phyloP scores from a whole-genome alignment of 257 asterid genomes.

The Penstemon davidsonii region DNA sequence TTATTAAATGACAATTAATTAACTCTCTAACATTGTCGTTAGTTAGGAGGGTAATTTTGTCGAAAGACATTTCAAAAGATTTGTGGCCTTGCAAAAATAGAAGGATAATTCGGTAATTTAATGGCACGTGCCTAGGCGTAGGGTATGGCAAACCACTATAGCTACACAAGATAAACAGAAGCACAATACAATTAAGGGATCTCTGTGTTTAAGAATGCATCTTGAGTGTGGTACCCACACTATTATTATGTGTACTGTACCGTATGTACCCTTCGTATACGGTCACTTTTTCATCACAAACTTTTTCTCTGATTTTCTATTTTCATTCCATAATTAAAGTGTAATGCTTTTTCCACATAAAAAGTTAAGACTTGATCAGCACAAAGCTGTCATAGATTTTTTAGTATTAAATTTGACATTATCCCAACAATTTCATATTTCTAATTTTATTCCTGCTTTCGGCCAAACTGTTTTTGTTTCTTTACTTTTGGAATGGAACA shows the following conservation, averaged over 20 bases:
- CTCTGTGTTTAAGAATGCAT: constrained; percentile 1
- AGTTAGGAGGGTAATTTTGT: constrained; percentile 13
- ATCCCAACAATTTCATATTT: constrained; percentile 2
- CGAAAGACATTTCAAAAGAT: neutral
- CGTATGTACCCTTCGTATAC: constrained; percentile 79
- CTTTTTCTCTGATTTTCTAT: neutral
- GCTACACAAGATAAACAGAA: constrained; percentile 23
- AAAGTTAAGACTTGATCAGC: constrained; percentile 14
- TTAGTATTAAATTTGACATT: constrained; percentile 4
- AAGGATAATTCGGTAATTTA: constrained; percentile 28
- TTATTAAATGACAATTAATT: neutral
- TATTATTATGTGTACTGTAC: constrained; percentile 43
- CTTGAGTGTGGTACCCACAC: constrained; percentile 30
- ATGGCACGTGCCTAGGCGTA: constrained; percentile 40
- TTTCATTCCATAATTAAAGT: neutral
- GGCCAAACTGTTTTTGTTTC: neutral
- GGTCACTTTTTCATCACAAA: constrained; percentile 37
- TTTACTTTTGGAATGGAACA: neutral
- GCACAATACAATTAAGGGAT: constrained; percentile 10
- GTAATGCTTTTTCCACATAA: neutral
- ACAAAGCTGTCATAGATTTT: constrained; percentile 1
- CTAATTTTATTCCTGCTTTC: no score
- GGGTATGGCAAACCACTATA: no score
- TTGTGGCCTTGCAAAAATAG: neutral
- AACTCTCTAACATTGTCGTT: neutral